These are phyloP conservation scores for Lantana camara DNA, from an alignment of 257 asterid genomes.

Conservation along the genomic window DNA sequence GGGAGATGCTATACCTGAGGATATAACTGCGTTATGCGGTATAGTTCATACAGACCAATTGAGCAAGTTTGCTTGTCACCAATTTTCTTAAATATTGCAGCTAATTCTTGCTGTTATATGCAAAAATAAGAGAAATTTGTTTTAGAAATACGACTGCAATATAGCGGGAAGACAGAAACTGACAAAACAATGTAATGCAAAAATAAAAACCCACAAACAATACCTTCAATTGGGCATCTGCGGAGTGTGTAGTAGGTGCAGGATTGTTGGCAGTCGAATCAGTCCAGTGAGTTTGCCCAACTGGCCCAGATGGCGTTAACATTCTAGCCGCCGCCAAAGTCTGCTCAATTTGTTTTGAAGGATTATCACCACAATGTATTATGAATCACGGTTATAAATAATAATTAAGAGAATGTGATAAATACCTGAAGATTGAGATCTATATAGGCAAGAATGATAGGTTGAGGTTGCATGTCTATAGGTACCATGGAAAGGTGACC, in stretches of 20 bases:
- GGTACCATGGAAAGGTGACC: constrained; percentile 99
- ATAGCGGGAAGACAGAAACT: neutral
- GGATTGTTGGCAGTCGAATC: constrained; percentile 83
- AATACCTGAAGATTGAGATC: constrained; percentile 97
- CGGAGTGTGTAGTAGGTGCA: constrained; percentile 80
- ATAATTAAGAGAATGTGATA: constrained; percentile 18
- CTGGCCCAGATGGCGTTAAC: constrained; percentile 94
- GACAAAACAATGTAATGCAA: neutral
- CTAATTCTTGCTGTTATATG: constrained; percentile 87
- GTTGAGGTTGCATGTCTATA: constrained; percentile 94
- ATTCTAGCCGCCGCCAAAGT: constrained; percentile 99
- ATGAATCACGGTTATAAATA: neutral
- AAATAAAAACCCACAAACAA: constrained; percentile 15
- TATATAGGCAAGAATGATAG: constrained; percentile 96
- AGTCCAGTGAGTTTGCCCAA: constrained; percentile 95
- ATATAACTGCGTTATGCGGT: constrained; percentile 92
- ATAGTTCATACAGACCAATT: constrained; percentile 92
- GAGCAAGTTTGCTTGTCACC: constrained; percentile 99
- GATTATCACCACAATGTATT: constrained; percentile 3
- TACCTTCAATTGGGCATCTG: constrained; percentile 95
- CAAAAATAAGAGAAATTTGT: constrained; percentile 22
- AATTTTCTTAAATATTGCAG: constrained; percentile 96
- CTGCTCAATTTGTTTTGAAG: constrained; percentile 44
- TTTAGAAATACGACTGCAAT: neutral
- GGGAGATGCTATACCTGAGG: constrained; percentile 63